Conservation (phyloP, 371 early-diverging fungal species). For the Saksenaea oblongispora region DNA sequence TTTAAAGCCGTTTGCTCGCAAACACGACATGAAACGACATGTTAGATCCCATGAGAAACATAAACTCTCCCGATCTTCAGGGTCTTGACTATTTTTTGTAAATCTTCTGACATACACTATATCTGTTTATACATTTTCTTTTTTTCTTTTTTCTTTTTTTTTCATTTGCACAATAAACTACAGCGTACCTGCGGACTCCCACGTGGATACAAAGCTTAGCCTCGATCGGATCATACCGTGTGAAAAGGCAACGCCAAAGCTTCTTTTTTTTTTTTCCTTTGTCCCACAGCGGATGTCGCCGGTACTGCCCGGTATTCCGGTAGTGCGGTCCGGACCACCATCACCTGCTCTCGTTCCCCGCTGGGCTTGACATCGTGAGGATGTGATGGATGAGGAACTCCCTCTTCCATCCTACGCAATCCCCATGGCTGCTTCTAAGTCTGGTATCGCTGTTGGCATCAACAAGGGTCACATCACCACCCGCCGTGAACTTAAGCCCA, state of each 20-base stretch:
- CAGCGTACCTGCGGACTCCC: background rate
- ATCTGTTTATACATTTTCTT: background rate
- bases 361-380: background rate
- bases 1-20: slow-evolving; percentile 62
- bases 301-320: background rate
- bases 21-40: slow-evolving; percentile 73
- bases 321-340: background rate
- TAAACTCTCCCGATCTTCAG: background rate
- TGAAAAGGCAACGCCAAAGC: background rate
- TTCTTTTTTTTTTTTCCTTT: background rate
- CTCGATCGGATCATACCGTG: background rate
- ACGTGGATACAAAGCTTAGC: background rate
- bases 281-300: background rate
- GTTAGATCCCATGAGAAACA: slow-evolving; percentile 17
- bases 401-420: slow-evolving; percentile 5
- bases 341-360: background rate
- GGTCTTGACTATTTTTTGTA: background rate
- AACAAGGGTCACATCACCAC: slow-evolving; percentile 91
- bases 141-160: background rate
- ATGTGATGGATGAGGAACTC: background rate
- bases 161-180: background rate
- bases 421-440: slow-evolving; percentile 35
- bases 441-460: slow-evolving; percentile 78
- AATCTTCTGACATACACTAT: background rate
- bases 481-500: slow-evolving; percentile 74